Base-by-base conservation (phyloP, 768 basidiomycete species). In the Neoboletus brunneissimus region DNA sequence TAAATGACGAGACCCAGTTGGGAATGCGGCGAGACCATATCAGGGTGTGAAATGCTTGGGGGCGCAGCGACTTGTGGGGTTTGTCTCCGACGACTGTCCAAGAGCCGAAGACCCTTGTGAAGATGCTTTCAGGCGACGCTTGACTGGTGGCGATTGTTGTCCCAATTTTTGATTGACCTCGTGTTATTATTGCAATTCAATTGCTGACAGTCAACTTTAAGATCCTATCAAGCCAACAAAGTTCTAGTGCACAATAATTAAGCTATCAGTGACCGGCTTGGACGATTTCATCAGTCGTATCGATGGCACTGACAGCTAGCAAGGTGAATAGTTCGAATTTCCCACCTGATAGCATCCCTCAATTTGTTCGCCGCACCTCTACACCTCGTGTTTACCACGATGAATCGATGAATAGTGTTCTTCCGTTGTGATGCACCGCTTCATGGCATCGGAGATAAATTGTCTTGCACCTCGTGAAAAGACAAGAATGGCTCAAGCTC, bases 351-450 rank as follows among this genome's bases (percentile, higher is more conserved):
- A 41, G 34, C 48, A 32, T 25, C 35, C 51, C 59, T 56, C 37
- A 34, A 68, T 57, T 58, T 47, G 47, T 51, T 54, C 57, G 32
- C 48, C 58, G 45, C 51, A 59, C 57, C 60, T 59, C 54, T 43
- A 23, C 51, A 38, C 70, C 71, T 72, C 69, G 60, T 72, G 70
- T 68, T 62, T 46, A 61, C 68, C 69, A 71, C 70, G 69, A 61
- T 71, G 69, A 45, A 54, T 45, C 45, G 61, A 61, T 69, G 47
- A 59, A 56, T 54, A 53, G 45, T 42, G 42, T 54, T 55, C 56
- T 61, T 56, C 56, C 58, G 54, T 47, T 69, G 63, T 54, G 69
- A 63, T 59, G 65, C 60, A 57, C 59, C 42, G 59, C 62, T 66
- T 67, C 60, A 58, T 57, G 55, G 57, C 52, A n/a, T 65, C 67